A percentile compares a stretch with the other conserved stretches of the same genome.
Evolutionary conservation across 2,329 filamentous ascomycete species (phyloP).

Genomic region (Pseudogymnoascus sp.): DNA sequence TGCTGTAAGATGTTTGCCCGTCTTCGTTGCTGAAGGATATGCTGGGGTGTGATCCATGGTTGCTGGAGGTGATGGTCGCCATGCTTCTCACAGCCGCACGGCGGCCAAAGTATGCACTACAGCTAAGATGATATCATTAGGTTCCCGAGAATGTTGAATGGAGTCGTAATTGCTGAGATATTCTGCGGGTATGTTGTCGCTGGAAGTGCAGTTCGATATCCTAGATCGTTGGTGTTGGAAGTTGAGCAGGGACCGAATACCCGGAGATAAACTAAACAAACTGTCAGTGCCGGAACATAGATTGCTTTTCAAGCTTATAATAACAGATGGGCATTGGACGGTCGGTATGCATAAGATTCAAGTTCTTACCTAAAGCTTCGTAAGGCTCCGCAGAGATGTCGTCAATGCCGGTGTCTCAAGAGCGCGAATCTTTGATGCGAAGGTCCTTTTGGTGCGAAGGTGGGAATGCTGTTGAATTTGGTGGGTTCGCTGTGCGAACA

Average conservation of each 20-base stretch:
- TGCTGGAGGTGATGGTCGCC: conserved; percentile 12
- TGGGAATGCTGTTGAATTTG: not conserved
- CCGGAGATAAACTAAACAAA: conserved; percentile 4
- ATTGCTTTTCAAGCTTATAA: not conserved
- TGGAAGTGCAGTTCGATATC: not conserved
- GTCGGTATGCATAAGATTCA: not conserved
- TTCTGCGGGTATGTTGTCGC: not conserved
- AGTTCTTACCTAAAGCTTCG: not conserved
- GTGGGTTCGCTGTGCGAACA: conserved; percentile 1
- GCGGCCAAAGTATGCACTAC: conserved; percentile 11
- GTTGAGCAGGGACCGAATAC: conserved; percentile 4
- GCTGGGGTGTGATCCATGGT: conserved; percentile 11
- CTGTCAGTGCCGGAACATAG: conserved; percentile 8
- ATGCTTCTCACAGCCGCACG: conserved; percentile 12
- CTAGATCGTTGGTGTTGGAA: conserved; percentile 2
- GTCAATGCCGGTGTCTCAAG: conserved; percentile 6
- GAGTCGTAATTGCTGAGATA: not conserved
- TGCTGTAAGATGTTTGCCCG: not conserved
- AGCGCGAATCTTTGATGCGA: conserved; percentile 8
- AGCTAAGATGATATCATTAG: conserved; percentile 13
- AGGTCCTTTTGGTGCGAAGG: not conserved
- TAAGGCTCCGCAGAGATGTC: conserved; percentile 1
- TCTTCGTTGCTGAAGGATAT: conserved; percentile 10
- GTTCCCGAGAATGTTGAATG: conserved; percentile 1
- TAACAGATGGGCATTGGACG: not conserved